Evolutionary conservation across 139 green algal genomes (phyloP).

Genomic region (Trebouxia sp.): DNA sequence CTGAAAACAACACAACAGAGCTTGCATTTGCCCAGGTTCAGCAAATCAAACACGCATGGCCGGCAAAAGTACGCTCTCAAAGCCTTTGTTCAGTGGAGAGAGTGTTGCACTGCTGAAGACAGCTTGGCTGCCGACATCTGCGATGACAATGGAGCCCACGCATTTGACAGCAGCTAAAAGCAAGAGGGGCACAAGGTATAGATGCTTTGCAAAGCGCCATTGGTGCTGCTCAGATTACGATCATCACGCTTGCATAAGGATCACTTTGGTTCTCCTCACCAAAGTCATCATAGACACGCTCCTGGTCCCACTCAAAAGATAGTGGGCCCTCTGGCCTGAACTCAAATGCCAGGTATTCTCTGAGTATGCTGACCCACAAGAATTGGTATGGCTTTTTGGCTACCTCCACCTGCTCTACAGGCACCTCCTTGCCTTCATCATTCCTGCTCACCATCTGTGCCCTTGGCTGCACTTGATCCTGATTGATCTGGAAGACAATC

Average conservation of each 20-base stretch:
- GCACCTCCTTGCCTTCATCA: constrained; percentile 23
- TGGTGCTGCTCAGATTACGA: no score
- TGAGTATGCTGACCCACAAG: constrained; percentile 79
- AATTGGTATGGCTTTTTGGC: constrained; percentile 94
- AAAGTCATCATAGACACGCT: constrained; percentile 85
- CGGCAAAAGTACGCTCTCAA: no score
- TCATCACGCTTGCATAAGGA: no score
- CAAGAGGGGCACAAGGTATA: no score
- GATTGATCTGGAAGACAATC: constrained; percentile 35
- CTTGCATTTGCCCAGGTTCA: no score
- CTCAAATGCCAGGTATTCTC: constrained; percentile 96
- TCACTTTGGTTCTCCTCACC: constrained; percentile 37
- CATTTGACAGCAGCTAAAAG: no score
- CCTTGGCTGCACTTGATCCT: constrained; percentile 31
- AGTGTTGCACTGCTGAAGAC: no score
- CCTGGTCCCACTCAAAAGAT: constrained; percentile 63
- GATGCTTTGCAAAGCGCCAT: no score
- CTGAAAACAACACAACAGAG: neutral
- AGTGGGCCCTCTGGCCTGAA: constrained; percentile 43
- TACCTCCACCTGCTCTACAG: constrained; percentile 58
- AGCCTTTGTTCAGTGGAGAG: no score
- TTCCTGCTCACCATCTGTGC: constrained; percentile 31
- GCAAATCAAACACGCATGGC: no score
- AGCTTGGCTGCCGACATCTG: no score
- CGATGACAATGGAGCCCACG: no score